Percentiles rank a stretch among this genome's conserved stretches.
phyloP scores from a whole-genome alignment of 1,284 basidiomycete genomes.

The Boletus sp. region DNA sequence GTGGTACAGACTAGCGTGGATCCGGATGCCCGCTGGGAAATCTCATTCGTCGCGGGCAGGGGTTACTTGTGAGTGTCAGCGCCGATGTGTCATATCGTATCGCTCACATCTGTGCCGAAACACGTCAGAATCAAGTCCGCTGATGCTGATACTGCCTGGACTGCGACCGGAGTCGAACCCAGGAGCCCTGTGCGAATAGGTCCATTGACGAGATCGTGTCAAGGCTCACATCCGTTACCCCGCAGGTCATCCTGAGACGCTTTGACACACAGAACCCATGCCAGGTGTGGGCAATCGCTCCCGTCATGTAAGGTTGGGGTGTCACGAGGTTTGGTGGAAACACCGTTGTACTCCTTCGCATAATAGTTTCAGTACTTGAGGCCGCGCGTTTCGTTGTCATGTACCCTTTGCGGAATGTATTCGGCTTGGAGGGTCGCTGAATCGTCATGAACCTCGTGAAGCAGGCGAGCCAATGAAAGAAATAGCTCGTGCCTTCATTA shows the following conservation, averaged over 20 bases:
- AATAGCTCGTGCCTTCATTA: too few relatives aligned
- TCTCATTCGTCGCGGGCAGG: background rate
- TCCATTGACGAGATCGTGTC: background rate
- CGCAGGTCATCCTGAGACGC: background rate
- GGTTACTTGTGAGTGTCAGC: background rate
- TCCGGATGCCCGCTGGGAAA: background rate
- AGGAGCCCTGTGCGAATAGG: background rate
- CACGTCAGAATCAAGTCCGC: background rate
- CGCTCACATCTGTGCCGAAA: background rate
- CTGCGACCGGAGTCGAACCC: too few relatives aligned
- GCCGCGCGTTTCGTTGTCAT: too few relatives aligned
- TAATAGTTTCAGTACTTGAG: too few relatives aligned
- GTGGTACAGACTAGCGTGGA: background rate
- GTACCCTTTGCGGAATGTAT: too few relatives aligned
- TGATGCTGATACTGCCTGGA: background rate
- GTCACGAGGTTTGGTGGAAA: background rate
- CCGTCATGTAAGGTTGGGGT: background rate
- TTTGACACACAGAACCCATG: background rate
- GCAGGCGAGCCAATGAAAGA: too few relatives aligned
- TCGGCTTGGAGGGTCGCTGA: too few relatives aligned
- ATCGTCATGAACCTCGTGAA: too few relatives aligned
- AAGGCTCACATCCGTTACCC: background rate
- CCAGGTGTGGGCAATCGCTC: background rate
- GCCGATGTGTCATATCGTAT: background rate
- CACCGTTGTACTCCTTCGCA: too few relatives aligned